Base-by-base conservation (phyloP, 257 asterid species). In the Lycium barbarum region DNA sequence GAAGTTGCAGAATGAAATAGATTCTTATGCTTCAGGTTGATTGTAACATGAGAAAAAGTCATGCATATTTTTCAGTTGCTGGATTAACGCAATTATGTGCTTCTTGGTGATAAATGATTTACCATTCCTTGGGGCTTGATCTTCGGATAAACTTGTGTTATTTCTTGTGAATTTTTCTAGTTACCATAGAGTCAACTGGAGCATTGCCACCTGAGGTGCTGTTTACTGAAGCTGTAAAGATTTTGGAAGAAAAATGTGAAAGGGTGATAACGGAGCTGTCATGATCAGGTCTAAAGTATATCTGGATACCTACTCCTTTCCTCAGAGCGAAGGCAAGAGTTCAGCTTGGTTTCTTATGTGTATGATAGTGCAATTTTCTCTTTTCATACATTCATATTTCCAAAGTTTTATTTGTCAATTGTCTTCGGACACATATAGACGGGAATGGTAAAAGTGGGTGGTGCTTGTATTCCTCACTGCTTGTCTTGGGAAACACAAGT, bases 221-320 rank as follows among this genome's bases (percentile, higher is more conserved):
- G 84, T 95, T 97, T 83, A 91, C 98, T 3, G 99, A 97, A 91
- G 98, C 98, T 20, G 96, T 95, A 84, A 92, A 92, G 93, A 92
- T 94, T 68, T 86, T 97, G 91, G 98, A 95, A 91, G 97, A 92
- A 58, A 95, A 94, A 89, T 93, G 98, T 79, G 94, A 92, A 86
- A 89, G 95, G 54, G 97, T 95, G 89, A 92, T 92, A 67, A 87
- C 94, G 0, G 95, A 91, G 88, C 94, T 91, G 85, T 92, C 98
- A 3, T 95, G 90, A 89, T 86, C 54, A 11, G 68, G 3, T 72
- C 62, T 22, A 10, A 47, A 38, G 57, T 35, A 70, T 15, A 80
- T 70, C 22, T 79, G 84, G 82, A 35, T 78, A 53, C 9, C 49
- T 78, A 17, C 13, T 1, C 33, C 15, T 78, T 78, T 8, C 65